These are phyloP conservation scores for Dentipellis fragilis DNA, from an alignment of 768 basidiomycete genomes.

Conservation along the genomic window DNA sequence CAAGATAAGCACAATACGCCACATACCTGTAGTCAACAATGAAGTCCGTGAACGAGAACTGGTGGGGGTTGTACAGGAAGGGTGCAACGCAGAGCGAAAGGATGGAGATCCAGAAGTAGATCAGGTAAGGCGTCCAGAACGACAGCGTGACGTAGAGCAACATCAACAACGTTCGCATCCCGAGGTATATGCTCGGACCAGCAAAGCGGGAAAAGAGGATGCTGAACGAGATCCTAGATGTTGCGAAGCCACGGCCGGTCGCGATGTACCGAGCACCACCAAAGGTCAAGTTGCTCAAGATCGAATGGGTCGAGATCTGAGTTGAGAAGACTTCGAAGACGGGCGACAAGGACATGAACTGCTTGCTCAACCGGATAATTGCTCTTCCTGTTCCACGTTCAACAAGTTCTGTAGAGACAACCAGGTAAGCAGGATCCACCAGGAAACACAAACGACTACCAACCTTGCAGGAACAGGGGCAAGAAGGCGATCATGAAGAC, in stretches of 20 bases:
- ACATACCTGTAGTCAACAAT: constrained; percentile 87
- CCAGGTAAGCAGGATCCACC: constrained; percentile 7
- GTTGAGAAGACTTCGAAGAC: constrained; percentile 98
- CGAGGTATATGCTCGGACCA: constrained; percentile 95
- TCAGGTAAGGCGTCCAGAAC: constrained; percentile 84
- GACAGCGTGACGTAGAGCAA: constrained; percentile 90
- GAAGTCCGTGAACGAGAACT: constrained; percentile 95
- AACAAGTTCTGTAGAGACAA: constrained; percentile 60
- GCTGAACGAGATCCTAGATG: constrained; percentile 87
- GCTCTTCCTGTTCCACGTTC: constrained; percentile 93
- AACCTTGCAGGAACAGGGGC: constrained; percentile 92
- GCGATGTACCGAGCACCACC: constrained; percentile 98
- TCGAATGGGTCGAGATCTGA: constrained; percentile 96
- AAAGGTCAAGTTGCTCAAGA: constrained; percentile 92
- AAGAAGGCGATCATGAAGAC: constrained; percentile 97
- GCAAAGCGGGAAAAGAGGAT: constrained; percentile 98
- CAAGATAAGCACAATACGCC: background rate
- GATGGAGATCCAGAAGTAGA: constrained; percentile 98
- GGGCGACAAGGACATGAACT: constrained; percentile 89
- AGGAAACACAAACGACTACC: constrained; percentile 8
- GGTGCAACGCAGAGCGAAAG: constrained; percentile 87
- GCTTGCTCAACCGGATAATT: constrained; percentile 83
- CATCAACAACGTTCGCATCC: constrained; percentile 87
- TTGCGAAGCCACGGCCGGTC: constrained; percentile 97
- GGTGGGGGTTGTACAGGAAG: constrained; percentile 99